Evolutionary conservation across 495 filamentous ascomycete genomes (phyloP).

Genomic region (Beverwykella pulmonaria): DNA sequence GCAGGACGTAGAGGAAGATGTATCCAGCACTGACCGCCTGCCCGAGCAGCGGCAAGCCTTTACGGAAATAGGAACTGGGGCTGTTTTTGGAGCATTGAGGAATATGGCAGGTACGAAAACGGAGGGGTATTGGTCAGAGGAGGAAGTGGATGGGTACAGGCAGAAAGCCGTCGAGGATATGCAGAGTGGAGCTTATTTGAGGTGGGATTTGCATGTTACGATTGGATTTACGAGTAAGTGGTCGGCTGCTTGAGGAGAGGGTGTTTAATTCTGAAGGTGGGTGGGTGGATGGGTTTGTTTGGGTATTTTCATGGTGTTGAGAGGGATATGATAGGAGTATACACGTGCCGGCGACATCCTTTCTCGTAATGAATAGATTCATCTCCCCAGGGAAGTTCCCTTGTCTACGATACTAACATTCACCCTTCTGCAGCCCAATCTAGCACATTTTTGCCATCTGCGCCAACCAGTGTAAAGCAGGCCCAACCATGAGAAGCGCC

Average conservation of each 20-base stretch:
- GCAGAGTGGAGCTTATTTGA: constrained; percentile 21
- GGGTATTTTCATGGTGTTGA: no score
- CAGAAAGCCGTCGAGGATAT: constrained; percentile 19
- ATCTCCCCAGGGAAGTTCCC: no score
- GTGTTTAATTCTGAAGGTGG: neutral
- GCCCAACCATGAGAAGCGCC: no score
- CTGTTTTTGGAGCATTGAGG: constrained; percentile 25
- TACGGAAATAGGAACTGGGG: constrained; percentile 22
- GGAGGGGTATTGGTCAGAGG: constrained; percentile 24
- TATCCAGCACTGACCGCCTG: constrained; percentile 22
- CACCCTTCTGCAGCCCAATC: neutral
- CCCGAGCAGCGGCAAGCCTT: constrained; percentile 24
- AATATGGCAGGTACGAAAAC: constrained; percentile 20
- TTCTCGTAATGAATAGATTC: no score
- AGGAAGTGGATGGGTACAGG: constrained; percentile 22
- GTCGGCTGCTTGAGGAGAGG: neutral
- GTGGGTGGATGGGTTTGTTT: no score
- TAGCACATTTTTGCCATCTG: no score
- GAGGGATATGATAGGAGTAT: no score
- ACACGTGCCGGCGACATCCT: no score
- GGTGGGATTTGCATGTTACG: constrained; percentile 31
- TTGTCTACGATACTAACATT: no score
- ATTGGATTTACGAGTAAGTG: constrained; percentile 16
- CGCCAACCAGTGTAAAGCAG: no score
- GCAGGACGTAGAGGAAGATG: constrained; percentile 28